phyloP scores from a whole-genome alignment of 2,329 filamentous ascomycete species.

The Purpureocillium takamizusanense region DNA sequence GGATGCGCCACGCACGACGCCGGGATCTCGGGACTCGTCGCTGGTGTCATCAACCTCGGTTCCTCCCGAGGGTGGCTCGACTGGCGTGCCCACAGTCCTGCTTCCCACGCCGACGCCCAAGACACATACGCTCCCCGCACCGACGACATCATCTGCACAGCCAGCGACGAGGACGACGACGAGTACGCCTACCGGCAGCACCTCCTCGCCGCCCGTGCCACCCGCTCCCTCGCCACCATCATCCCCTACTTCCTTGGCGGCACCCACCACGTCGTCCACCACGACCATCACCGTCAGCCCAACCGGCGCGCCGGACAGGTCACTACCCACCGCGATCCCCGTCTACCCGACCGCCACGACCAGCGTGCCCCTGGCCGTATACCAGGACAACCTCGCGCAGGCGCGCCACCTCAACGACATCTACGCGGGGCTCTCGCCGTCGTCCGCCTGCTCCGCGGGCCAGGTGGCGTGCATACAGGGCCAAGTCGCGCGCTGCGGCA shows the following conservation, averaged over 20 bases:
- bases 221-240: too few relatives aligned
- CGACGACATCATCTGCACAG: neutral
- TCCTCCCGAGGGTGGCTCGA: neutral
- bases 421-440: constrained; percentile 32
- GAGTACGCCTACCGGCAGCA: too few relatives aligned
- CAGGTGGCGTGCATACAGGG: constrained; percentile 46
- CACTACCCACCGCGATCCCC: constrained; percentile 32
- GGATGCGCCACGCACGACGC: too few relatives aligned
- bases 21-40: neutral
- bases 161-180: too few relatives aligned
- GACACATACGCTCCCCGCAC: neutral
- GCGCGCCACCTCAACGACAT: constrained; percentile 37
- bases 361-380: constrained; percentile 30
- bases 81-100: neutral
- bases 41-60: neutral
- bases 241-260: too few relatives aligned
- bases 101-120: neutral
- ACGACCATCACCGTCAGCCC: constrained; percentile 10
- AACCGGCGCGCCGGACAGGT: constrained; percentile 26
- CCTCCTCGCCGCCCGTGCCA: too few relatives aligned
- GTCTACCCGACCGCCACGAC: constrained; percentile 26
- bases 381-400: constrained; percentile 34
- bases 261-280: neutral
- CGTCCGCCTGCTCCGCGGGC: constrained; percentile 34
- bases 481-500: constrained; percentile 35